Conservation (phyloP, 768 basidiomycete species). For the Coprinopsis strossmayeri region DNA sequence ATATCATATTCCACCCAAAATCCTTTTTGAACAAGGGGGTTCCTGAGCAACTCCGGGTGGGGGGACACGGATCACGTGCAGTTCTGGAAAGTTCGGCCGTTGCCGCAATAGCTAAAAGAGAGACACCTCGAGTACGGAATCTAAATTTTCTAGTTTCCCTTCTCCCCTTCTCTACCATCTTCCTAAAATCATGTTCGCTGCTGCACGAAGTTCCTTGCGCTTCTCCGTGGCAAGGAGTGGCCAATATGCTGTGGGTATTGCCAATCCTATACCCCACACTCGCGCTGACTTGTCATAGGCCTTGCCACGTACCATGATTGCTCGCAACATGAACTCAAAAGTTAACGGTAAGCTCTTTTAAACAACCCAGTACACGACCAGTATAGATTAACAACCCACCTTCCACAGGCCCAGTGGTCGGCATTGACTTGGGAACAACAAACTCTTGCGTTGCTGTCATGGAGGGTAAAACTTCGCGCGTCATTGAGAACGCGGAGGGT, state of each 20-base stretch:
- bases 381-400: slow-evolving; percentile 1
- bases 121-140: slow-evolving; percentile 12
- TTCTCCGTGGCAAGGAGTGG: slow-evolving; percentile 52
- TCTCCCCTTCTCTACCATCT: slow-evolving; percentile 27
- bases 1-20: no score
- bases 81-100: slow-evolving; percentile 26
- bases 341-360: slow-evolving; percentile 58
- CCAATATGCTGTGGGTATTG: slow-evolving; percentile 50
- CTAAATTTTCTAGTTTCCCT: slow-evolving; percentile 1
- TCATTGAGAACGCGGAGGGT: slow-evolving; percentile 97
- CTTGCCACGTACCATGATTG: slow-evolving; percentile 66
- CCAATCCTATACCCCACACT: neutral
- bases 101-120: slow-evolving; percentile 11
- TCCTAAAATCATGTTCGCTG: slow-evolving; percentile 61
- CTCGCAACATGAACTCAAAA: slow-evolving; percentile 94
- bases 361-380: slow-evolving; percentile 11
- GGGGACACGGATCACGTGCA: slow-evolving; percentile 10
- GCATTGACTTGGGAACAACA: slow-evolving; percentile 95
- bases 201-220: slow-evolving; percentile 54
- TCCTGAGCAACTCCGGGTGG: neutral
- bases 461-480: slow-evolving; percentile 92
- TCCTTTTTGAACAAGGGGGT: no score
- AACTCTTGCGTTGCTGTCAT: slow-evolving; percentile 91
- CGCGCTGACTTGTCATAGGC: slow-evolving; percentile 32
- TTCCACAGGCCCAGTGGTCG: slow-evolving; percentile 72